Evolutionary conservation across 371 early-diverging fungal genomes (phyloP).

Genomic region (Smittium mucronatum): DNA sequence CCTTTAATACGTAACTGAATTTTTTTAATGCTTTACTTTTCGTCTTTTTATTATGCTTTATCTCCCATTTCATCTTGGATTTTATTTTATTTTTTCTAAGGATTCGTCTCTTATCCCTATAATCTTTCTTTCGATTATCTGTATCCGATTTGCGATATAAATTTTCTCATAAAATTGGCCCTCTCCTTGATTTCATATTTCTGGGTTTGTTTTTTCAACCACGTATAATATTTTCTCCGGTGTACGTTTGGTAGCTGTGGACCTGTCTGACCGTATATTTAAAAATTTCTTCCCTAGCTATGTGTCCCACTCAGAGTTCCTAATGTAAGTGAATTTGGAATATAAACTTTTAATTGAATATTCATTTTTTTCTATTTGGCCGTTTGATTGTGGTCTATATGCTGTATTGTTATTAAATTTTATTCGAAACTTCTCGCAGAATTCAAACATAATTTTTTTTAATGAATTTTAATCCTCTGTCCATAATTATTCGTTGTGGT

Average conservation of each 20-base stretch:
- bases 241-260: neutral
- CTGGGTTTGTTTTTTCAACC: neutral
- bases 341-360: constrained; percentile 2
- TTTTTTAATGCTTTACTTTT: neutral
- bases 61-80: neutral
- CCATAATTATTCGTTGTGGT: constrained; percentile 9
- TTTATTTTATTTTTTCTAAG: neutral
- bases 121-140: neutral
- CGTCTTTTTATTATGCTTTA: neutral
- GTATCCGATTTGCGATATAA: neutral
- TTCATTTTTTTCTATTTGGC: constrained; percentile 11
- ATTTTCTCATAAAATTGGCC: neutral
- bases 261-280: neutral
- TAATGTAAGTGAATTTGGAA: neutral
- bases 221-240: constrained; percentile 5
- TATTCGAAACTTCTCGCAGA: constrained; percentile 7
- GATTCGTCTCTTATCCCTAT: neutral
- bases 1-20: neutral
- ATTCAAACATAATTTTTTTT: neutral
- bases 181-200: neutral
- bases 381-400: constrained; percentile 12
- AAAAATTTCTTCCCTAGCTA: constrained; percentile 9
- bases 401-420: constrained; percentile 10
- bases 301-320: constrained; percentile 10
- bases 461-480: constrained; percentile 11